Conservation (phyloP, 345 rosid species). For the Odontarrhena argentea region DNA sequence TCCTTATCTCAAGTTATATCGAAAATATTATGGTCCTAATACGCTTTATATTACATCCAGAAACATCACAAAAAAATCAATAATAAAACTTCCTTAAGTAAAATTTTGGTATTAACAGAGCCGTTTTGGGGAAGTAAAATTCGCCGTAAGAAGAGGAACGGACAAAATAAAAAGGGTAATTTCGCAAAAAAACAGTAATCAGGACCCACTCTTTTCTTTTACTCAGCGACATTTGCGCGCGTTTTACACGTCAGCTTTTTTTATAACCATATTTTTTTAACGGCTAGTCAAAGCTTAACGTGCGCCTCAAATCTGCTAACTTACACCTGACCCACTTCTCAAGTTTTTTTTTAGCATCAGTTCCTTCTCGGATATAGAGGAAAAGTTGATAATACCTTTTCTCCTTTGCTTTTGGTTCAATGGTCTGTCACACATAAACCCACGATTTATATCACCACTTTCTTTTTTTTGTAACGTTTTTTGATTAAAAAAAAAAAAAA, state of each 20-base stretch:
- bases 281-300: conserved; percentile 37
- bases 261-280: conserved; percentile 16
- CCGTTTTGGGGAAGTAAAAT: conserved; percentile 28
- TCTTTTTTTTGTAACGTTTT: neutral
- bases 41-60: neutral
- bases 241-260: conserved; percentile 75
- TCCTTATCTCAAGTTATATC: conserved; percentile 5
- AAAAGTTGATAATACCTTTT: conserved; percentile 29
- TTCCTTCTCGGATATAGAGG: conserved; percentile 36
- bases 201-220: conserved; percentile 19
- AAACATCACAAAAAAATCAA: neutral
- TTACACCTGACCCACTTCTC: conserved; percentile 35
- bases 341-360: conserved; percentile 14
- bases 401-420: conserved; percentile 33
- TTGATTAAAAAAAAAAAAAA: conserved; percentile 13
- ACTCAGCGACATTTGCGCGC: conserved; percentile 80
- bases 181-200: neutral
- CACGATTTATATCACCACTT: conserved; percentile 32
- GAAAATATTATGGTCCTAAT: neutral
- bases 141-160: conserved; percentile 33
- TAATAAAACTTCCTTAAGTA: neutral
- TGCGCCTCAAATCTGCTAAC: conserved; percentile 15
- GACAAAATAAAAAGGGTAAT: conserved; percentile 22
- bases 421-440: conserved; percentile 42
- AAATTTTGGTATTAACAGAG: neutral